These are phyloP conservation scores for Ephemerocybe angulata DNA, from an alignment of 768 basidiomycete genomes.

Conservation along the genomic window DNA sequence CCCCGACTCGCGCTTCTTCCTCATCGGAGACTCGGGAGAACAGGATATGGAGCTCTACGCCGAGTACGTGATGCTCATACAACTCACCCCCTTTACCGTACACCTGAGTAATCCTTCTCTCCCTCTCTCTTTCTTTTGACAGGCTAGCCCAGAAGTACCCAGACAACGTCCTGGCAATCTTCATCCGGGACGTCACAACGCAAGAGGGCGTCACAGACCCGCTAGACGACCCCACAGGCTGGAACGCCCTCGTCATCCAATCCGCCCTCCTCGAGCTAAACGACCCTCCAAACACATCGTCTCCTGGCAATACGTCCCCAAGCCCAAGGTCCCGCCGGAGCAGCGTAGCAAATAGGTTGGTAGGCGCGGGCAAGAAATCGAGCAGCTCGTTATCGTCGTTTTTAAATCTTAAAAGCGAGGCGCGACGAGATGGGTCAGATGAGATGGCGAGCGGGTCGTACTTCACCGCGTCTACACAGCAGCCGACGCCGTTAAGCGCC, in stretches of 20 bases:
- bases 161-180: slow-evolving; percentile 69
- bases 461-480: too few species aligned
- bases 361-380: neutral
- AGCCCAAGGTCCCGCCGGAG: too few species aligned
- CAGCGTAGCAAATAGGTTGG: neutral
- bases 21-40: slow-evolving; percentile 91
- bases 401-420: neutral
- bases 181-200: slow-evolving; percentile 72
- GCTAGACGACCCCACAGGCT: slow-evolving; percentile 66
- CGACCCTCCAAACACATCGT: neutral
- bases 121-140: neutral
- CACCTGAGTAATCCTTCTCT: neutral
- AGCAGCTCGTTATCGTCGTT: neutral
- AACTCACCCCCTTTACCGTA: neutral
- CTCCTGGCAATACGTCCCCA: too few species aligned
- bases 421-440: too few species aligned
- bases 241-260: slow-evolving; percentile 29
- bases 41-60: slow-evolving; percentile 93
- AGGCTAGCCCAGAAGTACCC: slow-evolving; percentile 67
- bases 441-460: too few species aligned
- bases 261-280: slow-evolving; percentile 9
- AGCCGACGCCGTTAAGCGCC: neutral
- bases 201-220: slow-evolving; percentile 27
- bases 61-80: slow-evolving; percentile 43
- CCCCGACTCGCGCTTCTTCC: slow-evolving; percentile 69